Conservation (phyloP, 441 rosid genomes). For the Monsonia emarginata region DNA sequence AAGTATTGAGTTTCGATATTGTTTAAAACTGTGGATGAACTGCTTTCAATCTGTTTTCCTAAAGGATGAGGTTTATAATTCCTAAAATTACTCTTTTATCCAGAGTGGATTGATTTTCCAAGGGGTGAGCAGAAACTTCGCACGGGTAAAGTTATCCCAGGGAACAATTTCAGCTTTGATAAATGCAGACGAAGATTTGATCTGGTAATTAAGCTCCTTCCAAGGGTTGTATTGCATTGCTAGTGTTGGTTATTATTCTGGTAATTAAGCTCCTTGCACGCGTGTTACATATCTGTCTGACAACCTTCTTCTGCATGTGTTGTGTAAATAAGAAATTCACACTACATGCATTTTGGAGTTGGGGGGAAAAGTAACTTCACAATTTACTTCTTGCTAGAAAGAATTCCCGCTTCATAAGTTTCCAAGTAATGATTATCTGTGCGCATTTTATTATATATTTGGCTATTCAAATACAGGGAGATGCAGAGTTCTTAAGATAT, state of each 20-base stretch:
- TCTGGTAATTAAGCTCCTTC: slow-evolving; percentile 52
- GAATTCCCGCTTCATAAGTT: background rate
- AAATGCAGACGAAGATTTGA: slow-evolving; percentile 94
- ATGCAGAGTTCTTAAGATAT: slow-evolving; percentile 71
- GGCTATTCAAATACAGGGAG: slow-evolving; percentile 40
- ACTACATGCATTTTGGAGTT: background rate
- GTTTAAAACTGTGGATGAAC: slow-evolving; percentile 2
- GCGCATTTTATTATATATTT: background rate
- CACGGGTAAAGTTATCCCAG: slow-evolving; percentile 48
- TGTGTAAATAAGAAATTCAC: background rate
- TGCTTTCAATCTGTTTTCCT: slow-evolving; percentile 5
- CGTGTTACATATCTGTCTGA: background rate
- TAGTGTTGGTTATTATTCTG: slow-evolving; percentile 20
- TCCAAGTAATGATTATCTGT: background rate
- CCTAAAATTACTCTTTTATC: slow-evolving; percentile 16
- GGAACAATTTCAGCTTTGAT: slow-evolving; percentile 76
- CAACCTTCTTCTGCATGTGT: background rate
- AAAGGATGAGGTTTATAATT: slow-evolving; percentile 6
- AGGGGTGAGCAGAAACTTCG: slow-evolving; percentile 75
- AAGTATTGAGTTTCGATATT: background rate
- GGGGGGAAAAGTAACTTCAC: background rate
- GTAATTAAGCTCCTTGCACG: slow-evolving; percentile 39
- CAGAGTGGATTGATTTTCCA: slow-evolving; percentile 99
- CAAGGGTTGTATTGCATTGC: background rate
- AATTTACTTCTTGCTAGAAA: background rate